Evolutionary conservation across 805 yeast species (phyloP).

Genomic region (Cyberlindnera bimundalis): DNA sequence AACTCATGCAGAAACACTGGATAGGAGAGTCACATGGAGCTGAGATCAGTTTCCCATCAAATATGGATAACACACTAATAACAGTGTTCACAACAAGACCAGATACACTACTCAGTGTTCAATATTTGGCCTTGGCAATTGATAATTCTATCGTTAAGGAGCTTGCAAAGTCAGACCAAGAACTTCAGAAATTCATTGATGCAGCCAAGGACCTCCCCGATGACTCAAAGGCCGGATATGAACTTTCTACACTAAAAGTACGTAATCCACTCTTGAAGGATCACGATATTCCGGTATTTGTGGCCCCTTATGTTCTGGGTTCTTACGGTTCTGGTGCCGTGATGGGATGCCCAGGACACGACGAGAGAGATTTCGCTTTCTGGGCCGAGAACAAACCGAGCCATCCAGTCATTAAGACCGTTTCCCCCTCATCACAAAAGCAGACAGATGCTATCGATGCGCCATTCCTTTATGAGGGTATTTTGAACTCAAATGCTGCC

Average conservation of each 20-base stretch:
- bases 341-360: conserved; percentile 98
- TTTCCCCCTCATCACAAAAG: conserved; percentile 17
- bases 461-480: conserved; percentile 45
- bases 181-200: conserved; percentile 46
- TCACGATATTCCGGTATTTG: conserved; percentile 65
- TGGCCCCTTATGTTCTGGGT: conserved; percentile 86
- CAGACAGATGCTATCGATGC: conserved; percentile 12
- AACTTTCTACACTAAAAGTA: conserved; percentile 41
- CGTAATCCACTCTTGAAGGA: conserved; percentile 56
- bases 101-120: conserved; percentile 82
- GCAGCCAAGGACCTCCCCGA: conserved; percentile 35
- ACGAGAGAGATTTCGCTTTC: conserved; percentile 75
- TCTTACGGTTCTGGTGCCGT: conserved; percentile 91
- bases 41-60: conserved; percentile 50
- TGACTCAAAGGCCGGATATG: conserved; percentile 59
- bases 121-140: conserved; percentile 73
- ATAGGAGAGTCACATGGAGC: conserved; percentile 86
- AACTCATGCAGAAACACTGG: conserved; percentile 91
- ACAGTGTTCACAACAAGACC: conserved; percentile 82
- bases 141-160: conserved; percentile 59
- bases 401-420: conserved; percentile 16
- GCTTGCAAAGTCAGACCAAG: conserved; percentile 35
- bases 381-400: conserved; percentile 64
- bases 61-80: conserved; percentile 29
- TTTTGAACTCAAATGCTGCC: conserved; percentile 45